Evolutionary conservation across 129 eudicot genomes (phyloP).

Genomic region (Artemisia annua): DNA sequence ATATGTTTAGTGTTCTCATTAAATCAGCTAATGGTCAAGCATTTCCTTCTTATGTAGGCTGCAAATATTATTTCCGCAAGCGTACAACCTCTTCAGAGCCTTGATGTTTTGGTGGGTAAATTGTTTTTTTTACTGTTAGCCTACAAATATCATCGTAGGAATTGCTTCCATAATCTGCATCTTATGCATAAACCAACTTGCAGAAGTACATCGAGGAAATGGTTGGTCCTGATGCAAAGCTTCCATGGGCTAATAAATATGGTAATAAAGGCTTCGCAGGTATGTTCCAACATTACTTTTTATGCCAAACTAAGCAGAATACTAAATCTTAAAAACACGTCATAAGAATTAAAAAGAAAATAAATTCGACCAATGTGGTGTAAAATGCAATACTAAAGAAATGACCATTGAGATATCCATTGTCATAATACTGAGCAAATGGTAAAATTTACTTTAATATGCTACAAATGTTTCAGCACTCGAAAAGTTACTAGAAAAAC

Average conservation of each 20-base stretch:
- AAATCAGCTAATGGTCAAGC: too few species aligned
- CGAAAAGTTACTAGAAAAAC: slow-evolving; percentile 48
- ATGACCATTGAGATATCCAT: background rate
- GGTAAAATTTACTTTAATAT: background rate
- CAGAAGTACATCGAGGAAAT: slow-evolving; percentile 89
- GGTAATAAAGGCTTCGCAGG: slow-evolving; percentile 40
- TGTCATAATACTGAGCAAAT: background rate
- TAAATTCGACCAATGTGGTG: slow-evolving; percentile 4
- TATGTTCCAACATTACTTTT: slow-evolving; percentile 28
- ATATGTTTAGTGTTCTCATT: too few species aligned
- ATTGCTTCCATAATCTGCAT: background rate
- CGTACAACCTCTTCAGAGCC: slow-evolving; percentile 87
- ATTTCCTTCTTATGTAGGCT: slow-evolving; percentile 37
- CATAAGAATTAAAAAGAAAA: background rate
- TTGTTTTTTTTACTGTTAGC: background rate
- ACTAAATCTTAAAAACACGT: background rate
- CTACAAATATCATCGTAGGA: background rate
- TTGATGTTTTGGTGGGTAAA: slow-evolving; percentile 49
- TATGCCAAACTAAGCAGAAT: slow-evolving; percentile 5
- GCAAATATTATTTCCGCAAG: slow-evolving; percentile 79
- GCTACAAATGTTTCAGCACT: slow-evolving; percentile 47
- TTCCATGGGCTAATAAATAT: slow-evolving; percentile 63
- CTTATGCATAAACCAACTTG: slow-evolving; percentile 16
- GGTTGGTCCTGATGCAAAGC: slow-evolving; percentile 66
- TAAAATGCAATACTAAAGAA: slow-evolving; percentile 11